Conservation (phyloP, 768 basidiomycete species). For the Xerocomus potaroensis region DNA sequence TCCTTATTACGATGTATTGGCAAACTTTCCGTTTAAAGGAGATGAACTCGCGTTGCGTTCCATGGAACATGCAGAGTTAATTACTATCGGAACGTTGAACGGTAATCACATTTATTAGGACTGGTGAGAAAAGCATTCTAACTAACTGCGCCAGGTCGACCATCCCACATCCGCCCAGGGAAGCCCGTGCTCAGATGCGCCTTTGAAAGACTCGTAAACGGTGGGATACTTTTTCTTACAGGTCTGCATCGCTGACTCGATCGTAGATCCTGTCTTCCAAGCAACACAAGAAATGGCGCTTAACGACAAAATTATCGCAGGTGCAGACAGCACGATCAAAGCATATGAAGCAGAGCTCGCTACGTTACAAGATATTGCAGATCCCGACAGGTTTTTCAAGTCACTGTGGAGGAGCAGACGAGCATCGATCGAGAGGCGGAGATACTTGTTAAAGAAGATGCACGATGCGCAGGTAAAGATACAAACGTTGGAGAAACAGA, state of each 20-base stretch:
- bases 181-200: conserved; percentile 87
- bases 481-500: conserved; percentile 65
- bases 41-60: conserved; percentile 74
- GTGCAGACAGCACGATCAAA: conserved; percentile 60
- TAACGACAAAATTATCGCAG: conserved; percentile 63
- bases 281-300: conserved; percentile 78
- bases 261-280: conserved; percentile 69
- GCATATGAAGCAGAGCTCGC: conserved; percentile 74
- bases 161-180: conserved; percentile 81
- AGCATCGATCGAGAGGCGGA: conserved; percentile 56
- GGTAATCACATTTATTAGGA: conserved; percentile 36
- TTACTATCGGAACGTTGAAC: conserved; percentile 72
- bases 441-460: conserved; percentile 75
- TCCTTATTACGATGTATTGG: conserved; percentile 75
- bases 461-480: conserved; percentile 62
- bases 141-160: conserved; percentile 55
- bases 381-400: conserved; percentile 41
- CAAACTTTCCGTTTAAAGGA: conserved; percentile 90
- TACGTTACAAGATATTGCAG: conserved; percentile 58
- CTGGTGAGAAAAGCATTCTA: not conserved
- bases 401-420: conserved; percentile 42
- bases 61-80: conserved; percentile 88
- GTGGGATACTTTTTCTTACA: conserved; percentile 34
- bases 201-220: conserved; percentile 76
- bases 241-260: not conserved